Evolutionary conservation across 768 basidiomycete genomes (phyloP), one percentile per base, ranked within the genome.

Genomic region (Xerocomus spinulosus): DNA sequence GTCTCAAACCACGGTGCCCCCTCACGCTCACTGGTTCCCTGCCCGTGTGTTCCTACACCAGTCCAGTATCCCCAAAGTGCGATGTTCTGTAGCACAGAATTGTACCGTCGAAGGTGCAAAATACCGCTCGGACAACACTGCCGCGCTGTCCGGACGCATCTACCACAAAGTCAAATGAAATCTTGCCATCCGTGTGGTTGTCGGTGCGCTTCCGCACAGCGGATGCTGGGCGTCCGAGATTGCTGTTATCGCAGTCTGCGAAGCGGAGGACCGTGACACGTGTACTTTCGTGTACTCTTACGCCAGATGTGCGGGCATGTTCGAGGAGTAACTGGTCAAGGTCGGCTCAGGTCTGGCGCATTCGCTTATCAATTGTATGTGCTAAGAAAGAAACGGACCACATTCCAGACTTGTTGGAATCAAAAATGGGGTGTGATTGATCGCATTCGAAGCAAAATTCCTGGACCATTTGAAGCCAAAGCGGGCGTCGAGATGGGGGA

Each of bases 41-140:
- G 49, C 4, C 77, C 78, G 57, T 83, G 88, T 29, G 68, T 70
- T 14, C 67, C 73, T 1, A 74, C 74, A 17, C 73, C 72, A 32
- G 61, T 70, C 85, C 85, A 90, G 56, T 90, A 89, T 4, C 80
- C 86, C 87, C 87, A 90, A 18, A 83, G 71, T 3, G 86, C 87
- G 14, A 87, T 73, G 56, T 90, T 90, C 58, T 79, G 82, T 44
- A 90, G 59, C 4, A 81, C 80, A 29, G 76, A 73, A 47, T 86
- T 88, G 61, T 79, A 82, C 52, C 74, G 78, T 35, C 87, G 73
- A 59, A 84, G 85, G 59, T 82, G 82, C 23, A n/a, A 87, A 66
- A 58, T 87, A 87, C 38, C 72, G 75, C 12, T 78, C 80, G 7
- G 84, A 86, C 66, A 90, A 70, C 43, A 90, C 56, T 1, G 87